These are phyloP conservation scores for Saccharomycopsis javanensis DNA, from an alignment of 805 yeast species.

Conservation along the genomic window DNA sequence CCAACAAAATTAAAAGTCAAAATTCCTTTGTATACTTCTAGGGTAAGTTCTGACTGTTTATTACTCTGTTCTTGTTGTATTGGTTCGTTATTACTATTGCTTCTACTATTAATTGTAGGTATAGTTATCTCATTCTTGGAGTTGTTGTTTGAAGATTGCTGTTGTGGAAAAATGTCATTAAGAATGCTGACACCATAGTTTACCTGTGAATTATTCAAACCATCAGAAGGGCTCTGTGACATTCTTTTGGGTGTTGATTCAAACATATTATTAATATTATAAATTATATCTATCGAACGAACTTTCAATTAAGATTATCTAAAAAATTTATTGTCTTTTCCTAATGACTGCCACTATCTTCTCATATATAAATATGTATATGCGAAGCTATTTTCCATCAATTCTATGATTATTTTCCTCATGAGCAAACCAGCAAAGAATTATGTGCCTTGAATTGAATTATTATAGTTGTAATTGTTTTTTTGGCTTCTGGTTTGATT, in stretches of 20 bases:
- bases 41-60: slow-evolving; percentile 26
- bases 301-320: too few relatives aligned
- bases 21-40: slow-evolving; percentile 57
- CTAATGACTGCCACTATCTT: too few relatives aligned
- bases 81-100: background rate
- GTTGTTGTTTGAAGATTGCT: background rate
- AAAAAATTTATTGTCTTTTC: too few relatives aligned
- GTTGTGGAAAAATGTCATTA: background rate
- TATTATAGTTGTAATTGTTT: too few relatives aligned
- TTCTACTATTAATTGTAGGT: background rate
- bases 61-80: background rate
- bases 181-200: background rate
- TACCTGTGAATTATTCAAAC: background rate
- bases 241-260: background rate
- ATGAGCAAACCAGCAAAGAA: too few relatives aligned
- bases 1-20: slow-evolving; percentile 68
- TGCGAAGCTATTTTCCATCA: too few relatives aligned
- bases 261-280: background rate
- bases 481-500: too few relatives aligned
- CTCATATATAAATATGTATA: too few relatives aligned
- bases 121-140: background rate
- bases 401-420: too few relatives aligned
- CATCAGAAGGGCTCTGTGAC: background rate
- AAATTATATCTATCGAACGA: too few relatives aligned
- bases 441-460: too few relatives aligned